A percentile compares a stretch with the other conserved stretches of the same genome.
Conservation (phyloP, 179 eudicot genomes). For the Nepenthes alata region DNA sequence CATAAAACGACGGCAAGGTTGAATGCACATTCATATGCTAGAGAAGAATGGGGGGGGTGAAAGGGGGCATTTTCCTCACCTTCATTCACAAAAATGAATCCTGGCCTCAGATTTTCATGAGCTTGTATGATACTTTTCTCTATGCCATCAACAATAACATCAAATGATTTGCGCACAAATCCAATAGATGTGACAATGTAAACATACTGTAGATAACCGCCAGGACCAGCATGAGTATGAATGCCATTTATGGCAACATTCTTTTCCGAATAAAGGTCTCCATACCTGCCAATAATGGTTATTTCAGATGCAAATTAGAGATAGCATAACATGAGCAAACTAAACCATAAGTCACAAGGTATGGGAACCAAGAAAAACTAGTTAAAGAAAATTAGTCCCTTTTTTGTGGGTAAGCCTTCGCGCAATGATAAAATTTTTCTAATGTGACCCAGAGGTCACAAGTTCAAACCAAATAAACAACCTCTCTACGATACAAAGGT, state of each 20-base stretch:
- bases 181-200: slow-evolving; percentile 94
- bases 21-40: background rate
- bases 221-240: slow-evolving; percentile 98
- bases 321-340: background rate
- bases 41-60: background rate
- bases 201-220: slow-evolving; percentile 90
- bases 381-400: no score
- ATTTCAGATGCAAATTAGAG: slow-evolving; percentile 4
- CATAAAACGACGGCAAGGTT: background rate
- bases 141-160: slow-evolving; percentile 85
- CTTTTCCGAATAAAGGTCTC: slow-evolving; percentile 66
- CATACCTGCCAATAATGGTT: slow-evolving; percentile 46
- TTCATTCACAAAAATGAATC: slow-evolving; percentile 71
- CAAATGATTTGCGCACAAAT: slow-evolving; percentile 89
- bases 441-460: no score
- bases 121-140: slow-evolving; percentile 89
- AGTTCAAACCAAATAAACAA: background rate
- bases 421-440: no score
- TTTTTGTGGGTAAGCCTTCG: no score
- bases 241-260: slow-evolving; percentile 98
- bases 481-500: no score
- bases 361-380: no score
- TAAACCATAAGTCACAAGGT: background rate
- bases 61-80: slow-evolving; percentile 26
- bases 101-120: slow-evolving; percentile 82